A percentile compares a stretch with the other conserved stretches of the same genome.
Conservation (phyloP, 2,329 filamentous ascomycete species). For the Fusarium tanahbumbuense region DNA sequence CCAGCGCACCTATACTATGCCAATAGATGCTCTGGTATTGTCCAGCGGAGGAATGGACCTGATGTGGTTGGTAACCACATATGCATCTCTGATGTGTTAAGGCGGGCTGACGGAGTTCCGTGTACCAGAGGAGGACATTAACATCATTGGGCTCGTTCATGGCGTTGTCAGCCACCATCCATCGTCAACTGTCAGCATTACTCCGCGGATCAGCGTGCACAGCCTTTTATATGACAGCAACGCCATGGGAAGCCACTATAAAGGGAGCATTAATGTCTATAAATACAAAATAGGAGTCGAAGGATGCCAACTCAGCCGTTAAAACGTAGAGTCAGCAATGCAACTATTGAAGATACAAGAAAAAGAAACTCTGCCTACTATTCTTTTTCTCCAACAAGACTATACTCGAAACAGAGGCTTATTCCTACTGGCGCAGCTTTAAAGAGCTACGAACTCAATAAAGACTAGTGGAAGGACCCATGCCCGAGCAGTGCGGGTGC, state of each 20-base stretch:
- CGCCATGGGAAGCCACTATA: neutral
- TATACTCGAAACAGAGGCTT: conserved; percentile 19
- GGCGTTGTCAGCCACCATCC: conserved; percentile 29
- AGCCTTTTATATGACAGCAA: conserved; percentile 21
- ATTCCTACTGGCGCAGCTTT: conserved; percentile 26
- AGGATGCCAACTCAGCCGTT: conserved; percentile 10
- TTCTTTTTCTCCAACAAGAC: conserved; percentile 1
- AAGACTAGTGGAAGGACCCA: conserved; percentile 29
- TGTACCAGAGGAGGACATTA: conserved; percentile 13
- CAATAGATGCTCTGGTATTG: neutral
- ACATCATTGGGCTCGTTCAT: conserved; percentile 9
- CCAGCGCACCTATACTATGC: conserved; percentile 2
- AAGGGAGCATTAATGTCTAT: conserved; percentile 9
- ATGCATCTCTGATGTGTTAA: conserved; percentile 13
- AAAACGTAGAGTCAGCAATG: neutral
- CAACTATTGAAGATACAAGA: neutral
- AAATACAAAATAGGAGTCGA: conserved; percentile 3
- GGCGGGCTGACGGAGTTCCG: neutral
- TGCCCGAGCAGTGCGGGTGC: conserved; percentile 33
- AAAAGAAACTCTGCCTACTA: conserved; percentile 1
- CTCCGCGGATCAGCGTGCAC: conserved; percentile 28
- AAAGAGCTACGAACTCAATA: conserved; percentile 3
- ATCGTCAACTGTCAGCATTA: conserved; percentile 31
- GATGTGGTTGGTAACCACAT: neutral
- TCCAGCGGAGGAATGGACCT: conserved; percentile 3